These are phyloP conservation scores for Phialophora tarda DNA, from an alignment of 2,329 filamentous ascomycete genomes.

Conservation along the genomic window DNA sequence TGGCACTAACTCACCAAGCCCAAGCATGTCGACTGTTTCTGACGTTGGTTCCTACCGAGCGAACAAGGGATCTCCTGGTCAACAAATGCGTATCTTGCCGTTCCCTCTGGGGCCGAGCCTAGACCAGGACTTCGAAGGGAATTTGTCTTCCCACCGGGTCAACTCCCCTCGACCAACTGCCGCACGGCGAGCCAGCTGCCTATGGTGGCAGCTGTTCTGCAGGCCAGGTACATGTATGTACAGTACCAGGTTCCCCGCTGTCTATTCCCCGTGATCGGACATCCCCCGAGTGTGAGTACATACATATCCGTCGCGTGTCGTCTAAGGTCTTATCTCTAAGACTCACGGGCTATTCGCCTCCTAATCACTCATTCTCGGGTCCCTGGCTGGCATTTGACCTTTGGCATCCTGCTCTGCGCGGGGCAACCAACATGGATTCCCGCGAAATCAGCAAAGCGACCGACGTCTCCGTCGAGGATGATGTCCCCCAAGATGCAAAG, in stretches of 20 bases:
- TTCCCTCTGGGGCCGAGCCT: neutral
- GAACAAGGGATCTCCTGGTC: neutral
- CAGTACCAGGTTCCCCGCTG: neutral
- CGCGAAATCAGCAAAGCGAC: slow-evolving; percentile 22
- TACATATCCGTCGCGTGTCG: neutral
- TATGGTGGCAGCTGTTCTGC: neutral
- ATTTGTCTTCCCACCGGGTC: too few species aligned
- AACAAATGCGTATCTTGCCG: neutral
- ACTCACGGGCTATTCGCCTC: neutral
- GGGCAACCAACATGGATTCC: neutral
- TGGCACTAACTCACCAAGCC: neutral
- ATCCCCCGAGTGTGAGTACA: neutral
- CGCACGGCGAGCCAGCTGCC: neutral
- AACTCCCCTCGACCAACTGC: neutral
- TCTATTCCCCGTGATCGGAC: neutral
- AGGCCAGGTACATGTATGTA: neutral
- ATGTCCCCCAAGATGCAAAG: slow-evolving; percentile 21
- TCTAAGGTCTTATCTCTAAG: neutral
- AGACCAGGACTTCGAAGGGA: neutral
- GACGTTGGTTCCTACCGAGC: neutral
- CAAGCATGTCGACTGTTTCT: neutral
- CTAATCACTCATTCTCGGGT: neutral
- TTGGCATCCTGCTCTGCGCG: neutral
- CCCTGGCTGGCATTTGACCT: neutral
- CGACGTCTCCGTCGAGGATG: slow-evolving; percentile 23